phyloP scores from a whole-genome alignment of 495 filamentous ascomycete species.

The Halenospora varia region DNA sequence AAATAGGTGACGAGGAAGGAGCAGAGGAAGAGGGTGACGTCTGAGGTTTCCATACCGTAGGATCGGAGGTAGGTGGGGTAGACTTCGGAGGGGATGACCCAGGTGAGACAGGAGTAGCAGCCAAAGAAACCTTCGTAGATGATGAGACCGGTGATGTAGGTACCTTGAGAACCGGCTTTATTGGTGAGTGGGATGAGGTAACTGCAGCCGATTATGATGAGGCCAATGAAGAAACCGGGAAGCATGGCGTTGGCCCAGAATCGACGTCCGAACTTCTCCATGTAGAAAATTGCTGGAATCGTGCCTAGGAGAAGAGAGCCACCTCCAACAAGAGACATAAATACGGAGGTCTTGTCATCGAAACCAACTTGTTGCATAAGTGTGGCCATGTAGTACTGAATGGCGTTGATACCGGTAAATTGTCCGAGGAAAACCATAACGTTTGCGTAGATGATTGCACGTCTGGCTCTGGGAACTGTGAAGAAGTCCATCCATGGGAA shows the following conservation, averaged over 20 bases:
- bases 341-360: constrained; percentile 43
- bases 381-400: constrained; percentile 60
- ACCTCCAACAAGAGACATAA: constrained; percentile 61
- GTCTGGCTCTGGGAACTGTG: constrained; percentile 52
- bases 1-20: constrained; percentile 63
- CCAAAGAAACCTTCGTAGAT: constrained; percentile 62
- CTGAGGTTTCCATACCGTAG: constrained; percentile 57
- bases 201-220: constrained; percentile 50
- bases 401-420: constrained; percentile 56
- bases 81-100: constrained; percentile 57
- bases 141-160: constrained; percentile 55
- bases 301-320: constrained; percentile 53
- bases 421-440: constrained; percentile 61
- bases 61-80: constrained; percentile 57
- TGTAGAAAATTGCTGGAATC: constrained; percentile 55
- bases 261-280: constrained; percentile 56
- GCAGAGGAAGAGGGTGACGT: constrained; percentile 53
- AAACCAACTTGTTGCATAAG: constrained; percentile 57
- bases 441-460: constrained; percentile 57
- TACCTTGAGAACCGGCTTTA: constrained; percentile 38
- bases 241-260: constrained; percentile 61
- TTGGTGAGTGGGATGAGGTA: constrained; percentile 43
- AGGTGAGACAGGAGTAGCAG: constrained; percentile 58
- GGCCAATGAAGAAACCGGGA: constrained; percentile 56
- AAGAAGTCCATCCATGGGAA: constrained; percentile 58